These are phyloP conservation scores for Seiridium unicorne DNA, from an alignment of 2,329 filamentous ascomycete genomes.

Conservation along the genomic window DNA sequence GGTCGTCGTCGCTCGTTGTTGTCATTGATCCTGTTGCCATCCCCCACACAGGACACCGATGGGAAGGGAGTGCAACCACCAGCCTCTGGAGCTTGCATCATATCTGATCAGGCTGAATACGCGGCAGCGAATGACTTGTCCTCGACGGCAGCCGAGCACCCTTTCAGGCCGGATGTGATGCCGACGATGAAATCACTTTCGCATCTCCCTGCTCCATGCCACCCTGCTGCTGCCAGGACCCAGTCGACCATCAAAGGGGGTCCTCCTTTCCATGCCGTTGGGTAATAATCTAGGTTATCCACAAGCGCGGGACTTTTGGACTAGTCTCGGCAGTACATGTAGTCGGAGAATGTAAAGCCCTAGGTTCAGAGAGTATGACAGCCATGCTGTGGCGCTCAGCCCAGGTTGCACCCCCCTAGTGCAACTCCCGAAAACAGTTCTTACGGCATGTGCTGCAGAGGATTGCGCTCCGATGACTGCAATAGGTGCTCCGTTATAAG, in stretches of 20 bases:
- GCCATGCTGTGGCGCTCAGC: not conserved
- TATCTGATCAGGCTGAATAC: slow-evolving; percentile 1
- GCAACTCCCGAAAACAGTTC: slow-evolving; percentile 1
- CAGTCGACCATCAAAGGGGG: not conserved
- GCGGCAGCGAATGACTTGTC: no score
- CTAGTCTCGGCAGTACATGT: slow-evolving; percentile 4
- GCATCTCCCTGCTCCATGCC: not conserved
- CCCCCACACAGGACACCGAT: not conserved
- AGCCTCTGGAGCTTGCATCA: not conserved
- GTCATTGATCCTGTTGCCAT: no score
- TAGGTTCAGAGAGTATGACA: not conserved
- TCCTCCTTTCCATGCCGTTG: not conserved
- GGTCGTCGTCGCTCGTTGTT: no score
- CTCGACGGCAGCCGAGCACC: no score
- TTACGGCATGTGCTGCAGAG: not conserved
- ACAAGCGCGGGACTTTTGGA: slow-evolving; percentile 4
- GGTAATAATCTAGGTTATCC: not conserved
- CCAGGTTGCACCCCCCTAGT: not conserved
- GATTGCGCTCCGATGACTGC: not conserved
- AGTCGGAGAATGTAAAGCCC: not conserved
- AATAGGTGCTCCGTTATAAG: not conserved
- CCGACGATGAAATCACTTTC: not conserved
- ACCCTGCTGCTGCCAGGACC: not conserved
- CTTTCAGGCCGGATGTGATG: not conserved
- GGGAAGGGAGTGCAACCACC: not conserved